These are phyloP conservation scores for Neurospora sublineolata DNA, from an alignment of 495 filamentous ascomycete species.

Conservation along the genomic window DNA sequence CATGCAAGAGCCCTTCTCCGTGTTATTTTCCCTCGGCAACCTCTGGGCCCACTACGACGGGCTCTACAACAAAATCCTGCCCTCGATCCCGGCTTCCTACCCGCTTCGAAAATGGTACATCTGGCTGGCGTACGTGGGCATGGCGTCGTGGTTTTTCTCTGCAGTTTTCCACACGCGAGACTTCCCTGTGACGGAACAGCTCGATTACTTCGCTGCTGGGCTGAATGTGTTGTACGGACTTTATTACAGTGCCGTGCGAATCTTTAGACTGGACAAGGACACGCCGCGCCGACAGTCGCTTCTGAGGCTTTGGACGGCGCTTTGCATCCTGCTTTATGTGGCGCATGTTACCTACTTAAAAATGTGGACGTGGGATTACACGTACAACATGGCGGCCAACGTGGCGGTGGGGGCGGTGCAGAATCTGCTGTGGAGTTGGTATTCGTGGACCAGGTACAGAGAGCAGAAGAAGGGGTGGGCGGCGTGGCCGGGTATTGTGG, in stretches of 20 bases:
- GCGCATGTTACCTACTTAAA: constrained; percentile 76
- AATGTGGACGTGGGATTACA: constrained; percentile 83
- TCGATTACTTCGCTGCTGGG: constrained; percentile 99
- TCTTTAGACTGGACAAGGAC: constrained; percentile 68
- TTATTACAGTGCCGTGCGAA: constrained; percentile 68
- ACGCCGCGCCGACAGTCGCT: constrained; percentile 41
- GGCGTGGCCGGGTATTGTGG: constrained; percentile 83
- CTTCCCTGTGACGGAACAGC: constrained; percentile 73
- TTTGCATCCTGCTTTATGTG: constrained; percentile 60
- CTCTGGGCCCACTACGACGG: constrained; percentile 77
- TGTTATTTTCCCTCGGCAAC: constrained; percentile 88
- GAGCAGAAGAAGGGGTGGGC: constrained; percentile 63
- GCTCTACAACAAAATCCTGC: constrained; percentile 50
- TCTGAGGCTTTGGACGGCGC: constrained; percentile 62
- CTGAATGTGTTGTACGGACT: constrained; percentile 92
- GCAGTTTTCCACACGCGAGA: constrained; percentile 86
- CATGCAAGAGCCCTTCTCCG: constrained; percentile 87
- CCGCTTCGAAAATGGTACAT: constrained; percentile 72
- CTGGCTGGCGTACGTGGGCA: constrained; percentile 66
- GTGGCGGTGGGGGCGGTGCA: constrained; percentile 69
- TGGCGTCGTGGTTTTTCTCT: constrained; percentile 76
- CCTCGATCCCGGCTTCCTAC: constrained; percentile 58
- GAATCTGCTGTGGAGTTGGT: constrained; percentile 77
- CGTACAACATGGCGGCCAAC: constrained; percentile 95
- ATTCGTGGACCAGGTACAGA: constrained; percentile 64